A percentile compares a stretch with the other conserved stretches of the same genome.
phyloP scores from a whole-genome alignment of 345 rosid genomes.

The Kandelia obovata region DNA sequence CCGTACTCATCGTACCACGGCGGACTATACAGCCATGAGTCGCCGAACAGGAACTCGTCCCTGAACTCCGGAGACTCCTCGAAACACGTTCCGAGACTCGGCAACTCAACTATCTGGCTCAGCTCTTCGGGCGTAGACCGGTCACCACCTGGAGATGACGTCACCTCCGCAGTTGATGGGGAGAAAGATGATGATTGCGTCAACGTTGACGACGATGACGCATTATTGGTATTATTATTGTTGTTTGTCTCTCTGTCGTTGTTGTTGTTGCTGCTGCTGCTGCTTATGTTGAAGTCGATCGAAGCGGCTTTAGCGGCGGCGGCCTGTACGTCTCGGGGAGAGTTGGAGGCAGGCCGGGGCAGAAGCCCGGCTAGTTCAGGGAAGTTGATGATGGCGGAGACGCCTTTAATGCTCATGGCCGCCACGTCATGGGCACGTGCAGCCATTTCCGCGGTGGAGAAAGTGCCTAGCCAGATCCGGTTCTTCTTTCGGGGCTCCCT shows the following conservation, averaged over 20 bases:
- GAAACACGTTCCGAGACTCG: conserved; percentile 57
- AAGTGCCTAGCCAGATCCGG: conserved; percentile 97
- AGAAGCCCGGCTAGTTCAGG: conserved; percentile 66
- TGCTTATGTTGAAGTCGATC: conserved; percentile 35
- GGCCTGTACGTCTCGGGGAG: conserved; percentile 89
- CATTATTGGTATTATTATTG: not conserved
- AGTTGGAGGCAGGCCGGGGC: conserved; percentile 71
- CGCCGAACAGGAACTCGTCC: conserved; percentile 58
- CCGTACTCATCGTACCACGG: conserved; percentile 41
- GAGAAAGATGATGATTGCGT: conserved; percentile 12
- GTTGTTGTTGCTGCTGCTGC: not conserved
- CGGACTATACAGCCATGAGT: conserved; percentile 44
- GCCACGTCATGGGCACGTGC: conserved; percentile 99
- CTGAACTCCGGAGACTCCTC: conserved; percentile 37
- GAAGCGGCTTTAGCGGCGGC: conserved; percentile 86
- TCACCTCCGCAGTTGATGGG: conserved; percentile 10
- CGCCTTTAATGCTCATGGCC: conserved; percentile 77
- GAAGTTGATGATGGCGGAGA: conserved; percentile 77
- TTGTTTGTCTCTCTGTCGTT: not conserved
- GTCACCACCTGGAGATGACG: conserved; percentile 31
- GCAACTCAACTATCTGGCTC: conserved; percentile 75
- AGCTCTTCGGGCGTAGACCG: conserved; percentile 56
- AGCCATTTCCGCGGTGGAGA: conserved; percentile 87
- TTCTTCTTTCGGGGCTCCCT: conserved; percentile 89
- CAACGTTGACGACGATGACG: conserved; percentile 8